Conservation (phyloP, 2,329 filamentous ascomycete genomes). For the Microascus cirrosus region DNA sequence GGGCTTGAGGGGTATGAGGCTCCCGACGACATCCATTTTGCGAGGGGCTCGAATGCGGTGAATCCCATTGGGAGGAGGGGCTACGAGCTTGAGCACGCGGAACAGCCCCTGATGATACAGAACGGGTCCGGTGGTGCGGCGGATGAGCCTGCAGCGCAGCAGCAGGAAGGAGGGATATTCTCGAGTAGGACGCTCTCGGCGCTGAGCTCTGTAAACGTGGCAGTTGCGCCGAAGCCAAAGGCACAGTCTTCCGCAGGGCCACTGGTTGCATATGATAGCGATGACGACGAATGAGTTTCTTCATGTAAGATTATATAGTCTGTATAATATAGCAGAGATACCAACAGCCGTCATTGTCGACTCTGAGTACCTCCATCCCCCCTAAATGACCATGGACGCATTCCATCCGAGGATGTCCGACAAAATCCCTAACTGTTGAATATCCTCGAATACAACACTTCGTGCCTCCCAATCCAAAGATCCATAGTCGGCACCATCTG, state of each 20-base stretch:
- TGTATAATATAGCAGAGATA: slow-evolving; percentile 9
- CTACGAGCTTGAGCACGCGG: slow-evolving; percentile 47
- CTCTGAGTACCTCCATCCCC: slow-evolving; percentile 8
- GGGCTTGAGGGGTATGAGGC: slow-evolving; percentile 87
- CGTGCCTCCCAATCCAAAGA: slow-evolving; percentile 73
- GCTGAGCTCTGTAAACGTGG: slow-evolving; percentile 47
- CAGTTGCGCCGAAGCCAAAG: slow-evolving; percentile 43
- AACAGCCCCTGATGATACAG: slow-evolving; percentile 48
- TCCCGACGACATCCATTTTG: slow-evolving; percentile 88
- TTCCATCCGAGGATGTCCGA: neutral
- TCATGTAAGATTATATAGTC: neutral
- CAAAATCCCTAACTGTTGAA: slow-evolving; percentile 59
- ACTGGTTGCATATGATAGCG: slow-evolving; percentile 81
- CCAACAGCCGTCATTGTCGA: neutral
- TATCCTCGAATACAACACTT: slow-evolving; percentile 73
- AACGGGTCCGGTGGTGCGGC: slow-evolving; percentile 20
- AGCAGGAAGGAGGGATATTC: slow-evolving; percentile 56
- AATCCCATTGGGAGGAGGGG: slow-evolving; percentile 47
- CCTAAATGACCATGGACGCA: slow-evolving; percentile 3
- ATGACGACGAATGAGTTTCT: slow-evolving; percentile 43
- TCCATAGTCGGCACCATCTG: slow-evolving; percentile 71
- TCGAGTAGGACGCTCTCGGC: slow-evolving; percentile 74
- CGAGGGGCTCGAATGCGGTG: slow-evolving; percentile 59
- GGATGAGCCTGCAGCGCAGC: slow-evolving; percentile 33
- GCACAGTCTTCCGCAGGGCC: slow-evolving; percentile 49